Evolutionary conservation across 2,329 filamentous ascomycete genomes (phyloP).

Genomic region (Tolypocladium tropicale): DNA sequence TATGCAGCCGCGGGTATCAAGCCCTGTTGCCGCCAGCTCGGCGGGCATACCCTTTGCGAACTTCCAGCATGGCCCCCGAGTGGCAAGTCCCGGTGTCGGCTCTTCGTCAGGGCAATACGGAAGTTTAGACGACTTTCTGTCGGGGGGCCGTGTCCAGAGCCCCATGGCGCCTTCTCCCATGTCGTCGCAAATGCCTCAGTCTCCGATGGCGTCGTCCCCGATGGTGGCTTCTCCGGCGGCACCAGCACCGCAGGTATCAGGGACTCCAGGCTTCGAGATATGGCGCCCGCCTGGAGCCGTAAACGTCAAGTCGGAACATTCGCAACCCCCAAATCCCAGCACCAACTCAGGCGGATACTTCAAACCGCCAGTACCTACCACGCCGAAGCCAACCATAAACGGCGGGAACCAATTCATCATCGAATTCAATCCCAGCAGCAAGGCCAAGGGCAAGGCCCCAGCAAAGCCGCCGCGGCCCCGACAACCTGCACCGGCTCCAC

Average conservation of each 20-base stretch:
- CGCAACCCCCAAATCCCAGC: conserved; percentile 10
- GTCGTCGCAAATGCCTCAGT: conserved; percentile 5
- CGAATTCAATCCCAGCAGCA: conserved; percentile 21
- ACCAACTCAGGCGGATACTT: conserved; percentile 17
- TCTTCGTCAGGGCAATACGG: conserved; percentile 19
- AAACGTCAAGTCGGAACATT: conserved; percentile 12
- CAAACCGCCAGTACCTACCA: conserved; percentile 28
- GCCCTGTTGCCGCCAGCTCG: conserved; percentile 20
- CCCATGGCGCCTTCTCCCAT: conserved; percentile 14
- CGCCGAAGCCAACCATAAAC: conserved; percentile 26
- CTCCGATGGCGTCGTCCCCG: conserved; percentile 12
- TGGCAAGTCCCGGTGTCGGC: conserved; percentile 16
- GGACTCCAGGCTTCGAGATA: conserved; percentile 26
- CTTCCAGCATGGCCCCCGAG: conserved; percentile 18
- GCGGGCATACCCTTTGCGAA: conserved; percentile 18
- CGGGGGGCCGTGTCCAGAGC: conserved; percentile 15
- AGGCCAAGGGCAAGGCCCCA: conserved; percentile 23
- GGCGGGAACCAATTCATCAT: conserved; percentile 24
- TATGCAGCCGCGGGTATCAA: conserved; percentile 18
- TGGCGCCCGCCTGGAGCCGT: conserved; percentile 24
- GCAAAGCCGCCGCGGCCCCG: conserved; percentile 21
- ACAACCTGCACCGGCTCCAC: conserved; percentile 10
- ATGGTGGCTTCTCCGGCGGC: conserved; percentile 9
- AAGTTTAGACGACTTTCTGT: conserved; percentile 22
- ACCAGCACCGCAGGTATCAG: conserved; percentile 12